Percentiles rank a stretch among this genome's conserved stretches.
Evolutionary conservation across 371 early-diverging fungal genomes (phyloP).

Genomic region (Basidiobolus meristosporus): DNA sequence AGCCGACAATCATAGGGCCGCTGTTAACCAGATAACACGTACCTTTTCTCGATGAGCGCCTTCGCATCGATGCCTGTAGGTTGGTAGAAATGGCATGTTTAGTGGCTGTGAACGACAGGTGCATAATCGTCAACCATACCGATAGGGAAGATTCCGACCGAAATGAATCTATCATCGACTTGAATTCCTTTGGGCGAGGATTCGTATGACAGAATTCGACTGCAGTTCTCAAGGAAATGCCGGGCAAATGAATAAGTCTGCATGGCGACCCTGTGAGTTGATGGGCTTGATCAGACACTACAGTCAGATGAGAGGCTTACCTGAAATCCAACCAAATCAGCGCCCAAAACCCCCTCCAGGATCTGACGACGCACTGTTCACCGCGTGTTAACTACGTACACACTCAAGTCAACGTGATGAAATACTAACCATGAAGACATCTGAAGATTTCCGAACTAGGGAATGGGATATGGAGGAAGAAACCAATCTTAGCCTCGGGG

Average conservation of each 20-base stretch:
- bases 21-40: conserved; percentile 4
- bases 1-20: not conserved
- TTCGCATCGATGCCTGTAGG: conserved; percentile 31
- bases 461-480: conserved; percentile 94
- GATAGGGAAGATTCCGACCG: conserved; percentile 86
- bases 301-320: not conserved
- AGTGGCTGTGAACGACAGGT: not conserved
- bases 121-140: conserved; percentile 25
- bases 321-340: conserved; percentile 76
- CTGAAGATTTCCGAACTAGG: conserved; percentile 85
- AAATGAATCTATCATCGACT: conserved; percentile 51
- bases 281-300: not conserved
- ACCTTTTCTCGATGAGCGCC: conserved; percentile 33
- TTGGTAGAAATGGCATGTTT: not conserved
- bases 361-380: conserved; percentile 50
- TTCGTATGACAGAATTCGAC: conserved; percentile 63
- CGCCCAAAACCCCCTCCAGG: conserved; percentile 65
- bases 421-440: conserved; percentile 54
- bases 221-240: conserved; percentile 79
- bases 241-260: conserved; percentile 79
- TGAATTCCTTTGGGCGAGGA: conserved; percentile 68
- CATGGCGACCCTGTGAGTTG: not conserved
- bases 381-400: not conserved
- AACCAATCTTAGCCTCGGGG: conserved; percentile 72
- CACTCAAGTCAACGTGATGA: conserved; percentile 5